Conservation (phyloP, 345 rosid species). For the Litchi chinensis region DNA sequence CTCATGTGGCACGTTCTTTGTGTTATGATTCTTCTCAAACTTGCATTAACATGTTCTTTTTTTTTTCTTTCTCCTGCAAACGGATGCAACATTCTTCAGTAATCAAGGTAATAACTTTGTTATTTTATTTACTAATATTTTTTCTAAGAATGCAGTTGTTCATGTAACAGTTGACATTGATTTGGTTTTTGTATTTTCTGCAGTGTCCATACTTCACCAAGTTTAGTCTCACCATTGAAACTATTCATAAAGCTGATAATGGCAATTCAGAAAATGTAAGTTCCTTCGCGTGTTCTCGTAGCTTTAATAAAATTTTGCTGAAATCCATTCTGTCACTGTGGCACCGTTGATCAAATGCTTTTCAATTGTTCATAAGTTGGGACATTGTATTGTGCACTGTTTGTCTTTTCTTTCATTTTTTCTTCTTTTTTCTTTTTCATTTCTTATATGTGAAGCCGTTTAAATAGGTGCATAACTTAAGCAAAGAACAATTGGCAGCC, state of each 20-base stretch:
- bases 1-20: background rate
- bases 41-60: constrained; percentile 26
- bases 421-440: constrained; percentile 2
- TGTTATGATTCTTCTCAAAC: constrained; percentile 9
- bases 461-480: constrained; percentile 57
- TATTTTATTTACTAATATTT: background rate
- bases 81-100: constrained; percentile 39
- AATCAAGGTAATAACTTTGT: constrained; percentile 53
- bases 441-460: constrained; percentile 19
- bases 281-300: constrained; percentile 7
- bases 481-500: constrained; percentile 49
- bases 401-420: background rate
- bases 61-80: constrained; percentile 16
- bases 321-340: background rate
- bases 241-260: constrained; percentile 59
- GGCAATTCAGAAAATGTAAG: constrained; percentile 68
- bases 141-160: background rate
- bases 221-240: constrained; percentile 62
- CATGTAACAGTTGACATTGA: constrained; percentile 2
- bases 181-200: constrained; percentile 26
- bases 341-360: background rate
- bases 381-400: constrained; percentile 8
- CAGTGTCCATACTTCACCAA: constrained; percentile 77
- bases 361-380: background rate
- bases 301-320: background rate